A percentile compares a stretch with the other conserved stretches of the same genome.
These are phyloP conservation scores for Insectozyma bohioensis DNA, from an alignment of 1,139 yeast genomes.

Conservation along the genomic window DNA sequence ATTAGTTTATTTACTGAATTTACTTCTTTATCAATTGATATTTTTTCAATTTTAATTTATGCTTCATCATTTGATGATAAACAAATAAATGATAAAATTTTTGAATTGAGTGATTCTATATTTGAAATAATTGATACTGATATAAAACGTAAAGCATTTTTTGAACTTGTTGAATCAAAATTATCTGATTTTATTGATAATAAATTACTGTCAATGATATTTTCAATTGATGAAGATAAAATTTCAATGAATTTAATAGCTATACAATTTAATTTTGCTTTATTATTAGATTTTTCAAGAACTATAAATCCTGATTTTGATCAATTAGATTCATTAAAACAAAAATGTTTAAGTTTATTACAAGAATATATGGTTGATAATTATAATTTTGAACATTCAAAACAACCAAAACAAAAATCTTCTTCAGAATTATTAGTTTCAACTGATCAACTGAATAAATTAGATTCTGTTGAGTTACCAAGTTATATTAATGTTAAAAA, in stretches of 20 bases:
- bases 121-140: conserved; percentile 3
- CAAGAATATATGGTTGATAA: conserved; percentile 19
- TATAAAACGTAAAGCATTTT: conserved; percentile 12
- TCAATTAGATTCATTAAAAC: conserved; percentile 13
- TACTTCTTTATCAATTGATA: conserved; percentile 32
- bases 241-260: conserved; percentile 27
- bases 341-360: conserved; percentile 16
- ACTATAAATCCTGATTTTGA: conserved; percentile 7
- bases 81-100: conserved; percentile 9
- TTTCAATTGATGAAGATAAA: conserved; percentile 36
- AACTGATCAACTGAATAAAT: conserved; percentile 18
- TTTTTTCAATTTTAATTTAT: conserved; percentile 22
- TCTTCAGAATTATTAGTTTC: neutral
- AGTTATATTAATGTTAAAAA: conserved; percentile 36
- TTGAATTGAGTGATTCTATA: conserved; percentile 2
- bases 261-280: conserved; percentile 30
- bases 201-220: conserved; percentile 23
- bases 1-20: conserved; percentile 33
- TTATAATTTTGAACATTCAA: conserved; percentile 12
- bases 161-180: conserved; percentile 19
- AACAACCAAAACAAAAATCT: conserved; percentile 1
- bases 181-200: conserved; percentile 25
- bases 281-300: conserved; percentile 20
- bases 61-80: conserved; percentile 15
- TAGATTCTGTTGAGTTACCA: conserved; percentile 42